Base-by-base conservation (phyloP, 805 yeast genomes). In the Yamadazyma kitorensis region DNA sequence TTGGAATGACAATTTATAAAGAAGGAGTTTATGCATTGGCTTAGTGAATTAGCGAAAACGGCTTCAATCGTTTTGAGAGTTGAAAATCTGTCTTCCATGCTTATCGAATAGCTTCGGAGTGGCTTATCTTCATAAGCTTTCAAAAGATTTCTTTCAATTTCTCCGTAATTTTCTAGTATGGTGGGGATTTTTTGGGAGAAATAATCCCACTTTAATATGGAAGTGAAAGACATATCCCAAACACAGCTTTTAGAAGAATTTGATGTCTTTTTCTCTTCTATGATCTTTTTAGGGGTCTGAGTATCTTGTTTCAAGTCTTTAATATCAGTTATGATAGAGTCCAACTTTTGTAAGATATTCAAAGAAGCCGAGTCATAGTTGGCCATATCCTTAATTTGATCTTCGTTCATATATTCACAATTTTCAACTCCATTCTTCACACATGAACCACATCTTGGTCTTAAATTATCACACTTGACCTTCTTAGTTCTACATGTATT, bases 371-470 rank as follows among this genome's bases (percentile, higher is more conserved):
- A 48, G 30, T 59, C 64, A 24, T 31, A 47, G n/a, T 44, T 46
- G 4, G 54, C 22, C 23, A 33, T 33, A 32, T 55, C 61, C 19
- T 45, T 48, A 5, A 28, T 27, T 30, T 34, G 43, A 8, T 49
- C 60, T 22, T 59, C 66, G 25, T 51, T 43, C 15, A 55, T 41
- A 40, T 55, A 62, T 38, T 55, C 57, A 43, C 68, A 62, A 31
- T 37, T 40, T 2, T 29, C 33, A 8, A 42, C 31, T 13, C 59
- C 61, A 39, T 46, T 55, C 29, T 52, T 55, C 7, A 39, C 41
- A 41, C 68, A 62, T 12, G 62, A 44, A 8, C 68, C 61, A 36
- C 68, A 62, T 21, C 51, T 37, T 1, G 68, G 68, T 19, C 63
- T 42, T 20, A 45, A 39, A 34, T 62, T 62, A 39, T 62, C 69